These are phyloP conservation scores for Cutaneotrichosporon dermatis DNA, from an alignment of 1,284 basidiomycete genomes.

Conservation along the genomic window DNA sequence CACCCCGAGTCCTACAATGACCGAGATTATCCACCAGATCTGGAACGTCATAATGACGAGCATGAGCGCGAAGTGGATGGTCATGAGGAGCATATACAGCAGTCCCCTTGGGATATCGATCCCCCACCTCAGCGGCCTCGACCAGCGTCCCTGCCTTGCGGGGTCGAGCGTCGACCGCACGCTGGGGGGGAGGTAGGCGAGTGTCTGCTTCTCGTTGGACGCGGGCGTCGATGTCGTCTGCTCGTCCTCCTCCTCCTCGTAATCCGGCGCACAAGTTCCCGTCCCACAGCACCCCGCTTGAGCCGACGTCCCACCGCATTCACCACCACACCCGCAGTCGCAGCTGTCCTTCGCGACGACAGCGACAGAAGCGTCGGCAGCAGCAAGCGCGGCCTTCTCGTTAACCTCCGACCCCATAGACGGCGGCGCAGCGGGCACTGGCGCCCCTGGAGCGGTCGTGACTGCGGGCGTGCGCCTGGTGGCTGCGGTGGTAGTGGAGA, in stretches of 20 bases:
- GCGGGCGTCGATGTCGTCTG: too few relatives aligned
- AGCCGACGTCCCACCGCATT: conserved; percentile 11
- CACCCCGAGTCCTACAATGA: conserved; percentile 42
- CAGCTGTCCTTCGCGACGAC: not conserved
- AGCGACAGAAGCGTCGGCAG: too few relatives aligned
- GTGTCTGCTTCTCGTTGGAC: not conserved
- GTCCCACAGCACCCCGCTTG: conserved; percentile 4
- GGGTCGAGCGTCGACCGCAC: conserved; percentile 25
- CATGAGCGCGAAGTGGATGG: conserved; percentile 41
- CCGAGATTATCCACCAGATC: conserved; percentile 42
- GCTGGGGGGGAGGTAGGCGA: conserved; percentile 22
- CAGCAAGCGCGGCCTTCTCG: not conserved
- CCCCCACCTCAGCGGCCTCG: conserved; percentile 29
- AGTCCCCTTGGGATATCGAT: conserved; percentile 36
- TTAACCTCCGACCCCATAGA: too few relatives aligned
- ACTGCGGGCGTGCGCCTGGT: too few relatives aligned
- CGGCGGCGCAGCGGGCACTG: too few relatives aligned
- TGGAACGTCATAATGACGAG: conserved; percentile 48
- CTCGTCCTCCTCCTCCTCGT: not conserved
- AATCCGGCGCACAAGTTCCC: not conserved
- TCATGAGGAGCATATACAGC: conserved; percentile 30
- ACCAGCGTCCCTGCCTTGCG: conserved; percentile 22
- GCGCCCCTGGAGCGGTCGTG: too few relatives aligned
- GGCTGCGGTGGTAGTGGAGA: too few relatives aligned
- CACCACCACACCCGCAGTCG: conserved; percentile 17